Evolutionary conservation across 257 asterid genomes (phyloP).

Genomic region (Phtheirospermum japonicum): DNA sequence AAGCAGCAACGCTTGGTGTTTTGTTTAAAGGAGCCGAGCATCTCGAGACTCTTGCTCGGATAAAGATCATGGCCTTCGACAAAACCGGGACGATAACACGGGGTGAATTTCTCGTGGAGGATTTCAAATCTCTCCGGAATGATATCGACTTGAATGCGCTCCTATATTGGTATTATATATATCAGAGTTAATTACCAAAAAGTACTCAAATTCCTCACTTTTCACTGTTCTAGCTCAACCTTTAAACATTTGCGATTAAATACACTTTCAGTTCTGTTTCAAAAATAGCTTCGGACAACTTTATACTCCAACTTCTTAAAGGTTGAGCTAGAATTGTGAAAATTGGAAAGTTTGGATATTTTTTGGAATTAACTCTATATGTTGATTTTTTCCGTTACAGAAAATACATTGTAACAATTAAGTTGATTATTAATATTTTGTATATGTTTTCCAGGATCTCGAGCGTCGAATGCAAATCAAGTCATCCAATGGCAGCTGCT

Average conservation of each 20-base stretch:
- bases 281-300: too few species aligned
- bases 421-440: background rate
- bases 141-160: constrained; percentile 37
- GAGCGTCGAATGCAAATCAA: constrained; percentile 72
- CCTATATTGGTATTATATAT: constrained; percentile 58
- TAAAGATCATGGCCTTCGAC: constrained; percentile 70
- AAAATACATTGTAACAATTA: background rate
- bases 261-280: too few species aligned
- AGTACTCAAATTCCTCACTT: too few species aligned
- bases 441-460: constrained; percentile 53
- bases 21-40: constrained; percentile 70
- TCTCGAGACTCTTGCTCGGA: constrained; percentile 59
- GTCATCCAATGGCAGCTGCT: too few species aligned
- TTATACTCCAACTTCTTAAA: too few species aligned
- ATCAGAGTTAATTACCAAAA: too few species aligned
- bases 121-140: constrained; percentile 46
- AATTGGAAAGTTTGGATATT: too few species aligned
- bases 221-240: too few species aligned
- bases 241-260: too few species aligned
- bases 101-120: constrained; percentile 62
- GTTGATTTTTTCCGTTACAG: too few species aligned
- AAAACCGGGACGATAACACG: constrained; percentile 78
- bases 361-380: too few species aligned
- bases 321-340: too few species aligned
- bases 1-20: constrained; percentile 64